phyloP scores from a whole-genome alignment of 192 early-diverging fungal species.

The Allomyces arbusculus region DNA sequence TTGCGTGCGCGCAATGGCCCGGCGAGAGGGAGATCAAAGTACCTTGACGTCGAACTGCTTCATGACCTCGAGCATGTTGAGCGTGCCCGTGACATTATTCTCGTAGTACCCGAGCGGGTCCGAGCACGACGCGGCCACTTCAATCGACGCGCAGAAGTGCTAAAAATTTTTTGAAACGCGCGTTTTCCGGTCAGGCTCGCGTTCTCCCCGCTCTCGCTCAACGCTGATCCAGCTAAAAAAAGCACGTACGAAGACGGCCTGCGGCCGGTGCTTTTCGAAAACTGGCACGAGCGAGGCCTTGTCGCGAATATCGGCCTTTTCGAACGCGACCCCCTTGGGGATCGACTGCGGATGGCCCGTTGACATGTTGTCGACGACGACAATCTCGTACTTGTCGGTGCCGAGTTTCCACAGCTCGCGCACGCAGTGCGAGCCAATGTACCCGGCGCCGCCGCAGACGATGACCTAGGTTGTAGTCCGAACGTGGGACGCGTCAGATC shows the following conservation, averaged over 20 bases:
- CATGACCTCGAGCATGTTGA: conserved; percentile 70
- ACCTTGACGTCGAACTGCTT: conserved; percentile 46
- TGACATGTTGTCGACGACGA: conserved; percentile 80
- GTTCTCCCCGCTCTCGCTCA: neutral
- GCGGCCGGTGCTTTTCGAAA: conserved; percentile 44
- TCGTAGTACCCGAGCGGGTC: conserved; percentile 79
- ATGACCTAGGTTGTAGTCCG: conserved; percentile 13
- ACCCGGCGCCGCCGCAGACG: conserved; percentile 62
- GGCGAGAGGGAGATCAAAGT: neutral
- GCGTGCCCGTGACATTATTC: conserved; percentile 79
- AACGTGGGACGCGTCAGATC: neutral
- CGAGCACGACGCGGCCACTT: conserved; percentile 56
- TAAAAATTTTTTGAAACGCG: conserved; percentile 23
- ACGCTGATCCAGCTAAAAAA: conserved; percentile 1
- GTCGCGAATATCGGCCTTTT: conserved; percentile 61
- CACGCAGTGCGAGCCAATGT: conserved; percentile 87
- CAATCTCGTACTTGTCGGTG: conserved; percentile 40
- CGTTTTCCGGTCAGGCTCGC: neutral
- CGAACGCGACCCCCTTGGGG: conserved; percentile 32
- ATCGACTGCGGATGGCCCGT: conserved; percentile 31
- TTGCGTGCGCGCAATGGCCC: neutral
- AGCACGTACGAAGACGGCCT: conserved; percentile 23
- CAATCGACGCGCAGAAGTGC: conserved; percentile 78
- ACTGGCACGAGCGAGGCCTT: conserved; percentile 36
- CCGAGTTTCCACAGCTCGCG: conserved; percentile 50